Evolutionary conservation across 2,329 filamentous ascomycete species (phyloP), one percentile per base, ranked within the genome.

Genomic region (Neoascochyta sp.): DNA sequence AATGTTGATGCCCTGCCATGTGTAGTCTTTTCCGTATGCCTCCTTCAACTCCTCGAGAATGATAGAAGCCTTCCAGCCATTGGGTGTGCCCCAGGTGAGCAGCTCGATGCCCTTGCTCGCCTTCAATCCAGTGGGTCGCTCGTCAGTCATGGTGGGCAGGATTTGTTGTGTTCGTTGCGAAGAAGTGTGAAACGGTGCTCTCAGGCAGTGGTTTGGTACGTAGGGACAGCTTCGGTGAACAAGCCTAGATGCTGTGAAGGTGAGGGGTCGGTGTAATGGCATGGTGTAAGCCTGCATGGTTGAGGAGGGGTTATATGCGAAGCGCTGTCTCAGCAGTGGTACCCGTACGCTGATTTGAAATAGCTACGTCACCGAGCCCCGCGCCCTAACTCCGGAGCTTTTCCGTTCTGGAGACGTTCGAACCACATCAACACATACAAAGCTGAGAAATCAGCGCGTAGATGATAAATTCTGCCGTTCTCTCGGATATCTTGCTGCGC

Each of bases 21-120:
- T 73, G 60, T 81, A 83, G 9, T 75, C 66, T 34, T 43, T 56
- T 29, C 75, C 76, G 39, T 83, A 83, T 9, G 74, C 73, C n/a
- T 71, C 77, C 47, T 78, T 79, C 27, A 83, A 65, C 62, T 83
- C 80, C 52, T 83, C 80, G 21, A 83, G 71, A 12, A 82, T 49
- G 41, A 83, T 75, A 34, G 69, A 73, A 17, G 65, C 68, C 52
- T 83, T 82, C 62, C 67, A 64, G 49, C 64, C 66, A 48, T 68
- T 69, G 17, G 66, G 65, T 5, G 66, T 69, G 23, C 68, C 65
- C 41, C 67, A 74, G 0, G 78, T 82, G 17, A 83, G 64, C 37
- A 81, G 71, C 64, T 83, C 78, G 38, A 82, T 78, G 60, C 79
- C 79, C 29, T 73, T 75, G 43, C 69, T 75, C 47, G 76, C 77